These are phyloP conservation scores for Dioszegia hungarica DNA, from an alignment of 768 basidiomycete species.

Conservation along the genomic window DNA sequence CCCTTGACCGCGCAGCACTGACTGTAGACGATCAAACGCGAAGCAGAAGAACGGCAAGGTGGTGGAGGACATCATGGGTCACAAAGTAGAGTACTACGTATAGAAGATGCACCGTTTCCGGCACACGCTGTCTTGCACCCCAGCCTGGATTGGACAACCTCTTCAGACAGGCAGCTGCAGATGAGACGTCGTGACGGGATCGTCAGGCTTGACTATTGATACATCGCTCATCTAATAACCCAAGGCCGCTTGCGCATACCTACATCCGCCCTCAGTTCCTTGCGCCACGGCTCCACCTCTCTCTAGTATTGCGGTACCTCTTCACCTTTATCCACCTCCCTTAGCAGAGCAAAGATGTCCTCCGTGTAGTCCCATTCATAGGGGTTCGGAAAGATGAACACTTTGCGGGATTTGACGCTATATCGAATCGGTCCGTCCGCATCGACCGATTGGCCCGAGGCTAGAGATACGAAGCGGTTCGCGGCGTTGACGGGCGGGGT, in stretches of 20 bases:
- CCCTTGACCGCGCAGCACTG: background rate
- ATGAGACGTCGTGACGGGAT: no score
- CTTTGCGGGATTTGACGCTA: constrained; percentile 15
- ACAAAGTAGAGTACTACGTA: constrained; percentile 26
- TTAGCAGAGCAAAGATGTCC: constrained; percentile 34
- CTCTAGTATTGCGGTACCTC: constrained; percentile 23
- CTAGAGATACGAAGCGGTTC: constrained; percentile 11
- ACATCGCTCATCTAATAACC: constrained; percentile 24
- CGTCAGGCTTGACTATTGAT: background rate
- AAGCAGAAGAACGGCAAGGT: constrained; percentile 21
- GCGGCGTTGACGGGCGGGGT: constrained; percentile 16
- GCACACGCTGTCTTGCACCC: no score
- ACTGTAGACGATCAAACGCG: constrained; percentile 5
- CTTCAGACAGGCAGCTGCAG: no score
- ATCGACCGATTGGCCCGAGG: constrained; percentile 7
- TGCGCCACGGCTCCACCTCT: constrained; percentile 35
- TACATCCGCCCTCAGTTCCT: constrained; percentile 26
- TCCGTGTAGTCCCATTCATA: constrained; percentile 43
- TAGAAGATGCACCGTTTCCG: no score
- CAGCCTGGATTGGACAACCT: no score
- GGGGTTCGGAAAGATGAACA: constrained; percentile 37
- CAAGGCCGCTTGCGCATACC: constrained; percentile 31
- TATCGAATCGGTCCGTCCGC: constrained; percentile 10
- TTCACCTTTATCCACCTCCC: constrained; percentile 21
- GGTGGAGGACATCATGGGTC: constrained; percentile 17